These are phyloP conservation scores for Teunomyces cretensis DNA, from an alignment of 805 yeast genomes.

Conservation along the genomic window DNA sequence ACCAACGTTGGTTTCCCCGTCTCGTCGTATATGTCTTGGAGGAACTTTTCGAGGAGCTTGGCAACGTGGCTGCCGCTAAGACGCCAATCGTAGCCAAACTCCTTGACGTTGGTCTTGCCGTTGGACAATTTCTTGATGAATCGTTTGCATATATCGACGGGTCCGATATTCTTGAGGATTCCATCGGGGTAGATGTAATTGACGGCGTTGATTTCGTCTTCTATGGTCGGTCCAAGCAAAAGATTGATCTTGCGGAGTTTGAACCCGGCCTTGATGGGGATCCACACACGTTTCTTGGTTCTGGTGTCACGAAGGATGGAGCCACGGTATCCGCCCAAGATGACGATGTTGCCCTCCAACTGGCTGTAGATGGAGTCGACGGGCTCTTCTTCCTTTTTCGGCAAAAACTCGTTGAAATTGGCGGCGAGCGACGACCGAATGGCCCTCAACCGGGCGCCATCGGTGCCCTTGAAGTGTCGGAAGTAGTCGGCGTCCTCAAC, in stretches of 20 bases:
- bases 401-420: conserved; percentile 43
- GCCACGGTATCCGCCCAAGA: conserved; percentile 90
- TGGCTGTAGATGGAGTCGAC: conserved; percentile 51
- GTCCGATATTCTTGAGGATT: conserved; percentile 79
- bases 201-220: conserved; percentile 62
- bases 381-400: conserved; percentile 22
- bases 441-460: conserved; percentile 68
- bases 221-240: conserved; percentile 66
- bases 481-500: conserved; percentile 63
- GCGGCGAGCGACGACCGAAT: conserved; percentile 61
- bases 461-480: conserved; percentile 54
- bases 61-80: conserved; percentile 60
- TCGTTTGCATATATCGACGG: conserved; percentile 72
- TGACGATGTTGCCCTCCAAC: conserved; percentile 73
- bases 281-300: conserved; percentile 74
- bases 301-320: conserved; percentile 65
- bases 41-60: conserved; percentile 48
- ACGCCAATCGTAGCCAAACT: conserved; percentile 96
- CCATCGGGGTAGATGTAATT: conserved; percentile 68
- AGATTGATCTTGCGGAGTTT: conserved; percentile 69
- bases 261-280: conserved; percentile 83
- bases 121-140: conserved; percentile 57
- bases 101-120: conserved; percentile 60
- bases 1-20: conserved; percentile 63
- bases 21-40: conserved; percentile 44